These are phyloP conservation scores for Clavariopsis aquatica DNA, from an alignment of 495 filamentous ascomycete species.

Conservation along the genomic window DNA sequence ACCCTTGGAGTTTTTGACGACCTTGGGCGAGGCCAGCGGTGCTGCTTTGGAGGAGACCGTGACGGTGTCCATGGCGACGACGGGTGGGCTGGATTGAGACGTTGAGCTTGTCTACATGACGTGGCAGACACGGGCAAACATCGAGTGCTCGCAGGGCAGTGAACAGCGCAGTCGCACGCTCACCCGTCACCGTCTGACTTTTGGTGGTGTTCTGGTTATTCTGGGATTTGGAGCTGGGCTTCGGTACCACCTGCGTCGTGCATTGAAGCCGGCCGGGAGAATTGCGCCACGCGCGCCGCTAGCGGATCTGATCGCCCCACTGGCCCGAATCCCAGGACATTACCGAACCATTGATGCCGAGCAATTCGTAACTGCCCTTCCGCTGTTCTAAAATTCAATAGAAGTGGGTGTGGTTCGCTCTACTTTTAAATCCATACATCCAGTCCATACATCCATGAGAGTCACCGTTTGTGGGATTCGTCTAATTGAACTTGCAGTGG, in stretches of 20 bases:
- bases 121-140: slow-evolving; percentile 2
- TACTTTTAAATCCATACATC: too few relatives aligned
- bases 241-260: slow-evolving; percentile 14
- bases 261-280: slow-evolving; percentile 16
- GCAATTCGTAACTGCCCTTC: too few relatives aligned
- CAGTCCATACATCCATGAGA: too few relatives aligned
- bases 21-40: slow-evolving; percentile 43
- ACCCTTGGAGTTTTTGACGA: slow-evolving; percentile 43
- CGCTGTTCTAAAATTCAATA: too few relatives aligned
- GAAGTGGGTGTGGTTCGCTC: too few relatives aligned
- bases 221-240: background rate
- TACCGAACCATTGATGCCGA: too few relatives aligned
- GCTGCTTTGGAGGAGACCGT: slow-evolving; percentile 35
- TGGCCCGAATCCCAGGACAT: too few relatives aligned
- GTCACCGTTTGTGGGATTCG: too few relatives aligned
- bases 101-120: slow-evolving; percentile 24
- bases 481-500: too few relatives aligned
- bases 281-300: slow-evolving; percentile 16
- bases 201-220: background rate
- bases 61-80: slow-evolving; percentile 41
- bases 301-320: slow-evolving; percentile 18
- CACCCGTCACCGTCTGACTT: background rate
- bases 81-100: background rate
- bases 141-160: slow-evolving; percentile 4
- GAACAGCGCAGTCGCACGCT: background rate